These are phyloP conservation scores for Aspergillus cavernicola DNA, from an alignment of 495 filamentous ascomycete species.

Conservation along the genomic window DNA sequence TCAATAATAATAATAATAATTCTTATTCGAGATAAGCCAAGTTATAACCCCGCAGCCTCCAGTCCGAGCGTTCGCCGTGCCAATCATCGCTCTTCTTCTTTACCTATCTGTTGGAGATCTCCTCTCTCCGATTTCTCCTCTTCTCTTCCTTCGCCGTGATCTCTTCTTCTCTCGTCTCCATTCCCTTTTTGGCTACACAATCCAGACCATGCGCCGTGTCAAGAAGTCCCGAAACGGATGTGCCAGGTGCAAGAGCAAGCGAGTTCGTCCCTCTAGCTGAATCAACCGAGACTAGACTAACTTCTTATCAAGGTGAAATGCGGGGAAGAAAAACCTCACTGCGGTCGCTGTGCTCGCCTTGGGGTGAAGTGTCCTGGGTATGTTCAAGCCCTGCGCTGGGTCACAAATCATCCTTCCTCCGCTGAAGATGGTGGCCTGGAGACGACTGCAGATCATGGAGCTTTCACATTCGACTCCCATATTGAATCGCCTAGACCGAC, in stretches of 20 bases:
- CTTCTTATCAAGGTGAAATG: conserved; percentile 47
- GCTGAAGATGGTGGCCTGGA: conserved; percentile 22
- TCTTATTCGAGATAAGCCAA: no score
- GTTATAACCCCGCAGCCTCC: neutral
- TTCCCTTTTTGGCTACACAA: neutral
- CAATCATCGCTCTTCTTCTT: neutral
- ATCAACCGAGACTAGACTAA: no score
- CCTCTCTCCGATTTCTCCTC: neutral
- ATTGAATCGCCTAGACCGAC: neutral
- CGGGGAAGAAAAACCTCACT: conserved; percentile 51
- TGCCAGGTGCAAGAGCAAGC: conserved; percentile 50
- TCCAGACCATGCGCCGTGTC: conserved; percentile 38
- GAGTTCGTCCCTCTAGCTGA: conserved; percentile 29
- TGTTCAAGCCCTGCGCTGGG: conserved; percentile 50
- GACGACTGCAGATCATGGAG: neutral
- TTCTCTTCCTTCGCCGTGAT: conserved; percentile 6
- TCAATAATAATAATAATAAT: neutral
- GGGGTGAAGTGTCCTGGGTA: conserved; percentile 52
- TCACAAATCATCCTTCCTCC: conserved; percentile 44
- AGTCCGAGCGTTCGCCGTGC: neutral
- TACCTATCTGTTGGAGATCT: neutral
- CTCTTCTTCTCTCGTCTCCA: neutral
- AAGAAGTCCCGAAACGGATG: conserved; percentile 48
- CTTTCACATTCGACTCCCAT: neutral
- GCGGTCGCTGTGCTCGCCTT: conserved; percentile 48